Conservation (phyloP, 306 rosid species). For the Arachis stenosperma region DNA sequence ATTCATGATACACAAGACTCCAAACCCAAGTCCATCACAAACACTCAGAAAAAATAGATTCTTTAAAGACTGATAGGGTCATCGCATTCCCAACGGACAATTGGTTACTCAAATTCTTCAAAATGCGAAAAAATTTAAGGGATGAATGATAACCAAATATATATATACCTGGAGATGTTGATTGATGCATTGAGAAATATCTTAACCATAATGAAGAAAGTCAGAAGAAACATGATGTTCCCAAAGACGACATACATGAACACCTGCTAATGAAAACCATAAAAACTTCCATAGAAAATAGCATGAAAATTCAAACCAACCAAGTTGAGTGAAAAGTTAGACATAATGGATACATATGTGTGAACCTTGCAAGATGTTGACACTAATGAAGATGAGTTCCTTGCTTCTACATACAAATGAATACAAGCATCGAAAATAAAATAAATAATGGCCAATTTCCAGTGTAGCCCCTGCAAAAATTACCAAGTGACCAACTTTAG, state of each 20-base stretch:
- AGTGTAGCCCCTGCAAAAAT: conserved; percentile 64
- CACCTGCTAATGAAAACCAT: conserved; percentile 55
- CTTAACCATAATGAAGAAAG: conserved; percentile 57
- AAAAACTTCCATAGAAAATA: conserved; percentile 24
- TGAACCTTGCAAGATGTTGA: conserved; percentile 71
- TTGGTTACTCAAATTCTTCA: conserved; percentile 21
- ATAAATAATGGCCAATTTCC: conserved; percentile 67
- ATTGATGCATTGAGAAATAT: conserved; percentile 53
- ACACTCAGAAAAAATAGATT: not conserved
- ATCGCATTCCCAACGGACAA: conserved; percentile 10
- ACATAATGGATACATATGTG: conserved; percentile 16
- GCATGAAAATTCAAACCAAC: conserved; percentile 39
- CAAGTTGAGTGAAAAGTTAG: conserved; percentile 23
- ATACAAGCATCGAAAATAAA: conserved; percentile 91
- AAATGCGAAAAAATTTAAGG: conserved; percentile 22
- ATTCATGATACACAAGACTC: conserved; percentile 20
- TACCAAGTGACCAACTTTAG: conserved; percentile 19
- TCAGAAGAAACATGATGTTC: conserved; percentile 65
- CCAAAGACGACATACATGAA: conserved; percentile 62
- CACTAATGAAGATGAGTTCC: conserved; percentile 53
- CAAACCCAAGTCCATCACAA: conserved; percentile 17
- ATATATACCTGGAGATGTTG: conserved; percentile 55
- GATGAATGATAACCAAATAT: conserved; percentile 13
- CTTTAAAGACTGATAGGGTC: not conserved
- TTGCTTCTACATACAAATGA: conserved; percentile 47